Evolutionary conservation across 768 basidiomycete species (phyloP).

Genomic region (Auriscalpium microsporum): DNA sequence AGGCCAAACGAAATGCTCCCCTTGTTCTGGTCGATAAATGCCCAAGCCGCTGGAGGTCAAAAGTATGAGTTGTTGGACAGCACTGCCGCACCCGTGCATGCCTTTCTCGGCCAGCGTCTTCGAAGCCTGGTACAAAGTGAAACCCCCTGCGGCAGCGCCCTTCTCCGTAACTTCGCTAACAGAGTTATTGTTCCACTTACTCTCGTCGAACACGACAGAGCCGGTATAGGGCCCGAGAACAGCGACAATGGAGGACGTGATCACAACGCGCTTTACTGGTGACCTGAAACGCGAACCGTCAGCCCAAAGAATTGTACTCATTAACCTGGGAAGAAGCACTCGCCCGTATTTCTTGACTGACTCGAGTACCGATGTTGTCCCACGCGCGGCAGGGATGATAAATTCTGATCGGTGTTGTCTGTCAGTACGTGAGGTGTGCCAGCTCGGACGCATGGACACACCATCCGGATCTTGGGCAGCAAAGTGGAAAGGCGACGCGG

Average conservation of each 20-base stretch:
- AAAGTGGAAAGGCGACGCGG: constrained; percentile 25
- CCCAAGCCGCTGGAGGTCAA: constrained; percentile 24
- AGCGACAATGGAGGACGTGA: constrained; percentile 34
- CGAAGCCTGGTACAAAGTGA: constrained; percentile 21
- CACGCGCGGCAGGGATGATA: constrained; percentile 32
- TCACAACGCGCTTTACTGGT: constrained; percentile 32
- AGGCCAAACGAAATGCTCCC: constrained; percentile 24
- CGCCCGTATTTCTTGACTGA: constrained; percentile 26
- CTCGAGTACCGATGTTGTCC: constrained; percentile 29
- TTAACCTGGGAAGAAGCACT: not conserved
- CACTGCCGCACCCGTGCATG: constrained; percentile 9
- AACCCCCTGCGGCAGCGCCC: constrained; percentile 18
- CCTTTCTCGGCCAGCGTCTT: constrained; percentile 29
- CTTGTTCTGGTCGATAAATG: constrained; percentile 21
- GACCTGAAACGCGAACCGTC: constrained; percentile 10
- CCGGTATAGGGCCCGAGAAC: constrained; percentile 7
- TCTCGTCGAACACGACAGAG: constrained; percentile 6
- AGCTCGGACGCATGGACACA: not conserved
- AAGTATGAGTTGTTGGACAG: not conserved
- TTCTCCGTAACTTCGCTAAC: constrained; percentile 22
- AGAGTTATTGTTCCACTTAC: constrained; percentile 25
- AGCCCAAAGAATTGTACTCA: not conserved
- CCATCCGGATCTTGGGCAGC: constrained; percentile 16
- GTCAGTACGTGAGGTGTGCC: not conserved
- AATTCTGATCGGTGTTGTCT: constrained; percentile 16